Conservation (phyloP, 257 asterid species). For the Verbena officinalis region DNA sequence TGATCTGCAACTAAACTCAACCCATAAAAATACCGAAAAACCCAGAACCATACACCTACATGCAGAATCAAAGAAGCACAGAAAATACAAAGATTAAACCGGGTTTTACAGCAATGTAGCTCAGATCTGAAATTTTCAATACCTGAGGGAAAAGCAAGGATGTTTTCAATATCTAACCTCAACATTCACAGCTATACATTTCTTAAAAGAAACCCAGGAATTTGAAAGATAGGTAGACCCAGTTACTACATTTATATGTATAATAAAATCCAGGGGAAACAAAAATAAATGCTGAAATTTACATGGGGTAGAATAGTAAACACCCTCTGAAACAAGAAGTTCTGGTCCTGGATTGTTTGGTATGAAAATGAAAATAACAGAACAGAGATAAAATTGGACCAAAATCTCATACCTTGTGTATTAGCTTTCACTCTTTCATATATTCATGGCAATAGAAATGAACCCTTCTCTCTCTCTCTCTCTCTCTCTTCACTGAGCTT, state of each 20-base stretch:
- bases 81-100: background rate
- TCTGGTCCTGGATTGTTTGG: slow-evolving; percentile 35
- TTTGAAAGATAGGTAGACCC: slow-evolving; percentile 3
- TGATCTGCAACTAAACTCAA: slow-evolving; percentile 31
- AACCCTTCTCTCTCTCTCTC: slow-evolving; percentile 30
- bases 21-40: slow-evolving; percentile 11
- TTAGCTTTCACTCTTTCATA: slow-evolving; percentile 10
- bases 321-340: no score
- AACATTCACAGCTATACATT: slow-evolving; percentile 7
- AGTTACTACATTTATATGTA: background rate
- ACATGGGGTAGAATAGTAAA: no score
- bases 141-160: slow-evolving; percentile 31
- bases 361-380: slow-evolving; percentile 37
- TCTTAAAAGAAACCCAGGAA: slow-evolving; percentile 5
- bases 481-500: slow-evolving; percentile 2
- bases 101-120: slow-evolving; percentile 29
- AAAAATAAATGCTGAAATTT: slow-evolving; percentile 4
- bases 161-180: background rate
- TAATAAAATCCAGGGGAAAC: background rate
- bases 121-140: slow-evolving; percentile 52
- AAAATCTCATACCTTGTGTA: slow-evolving; percentile 33
- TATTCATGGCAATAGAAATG: slow-evolving; percentile 30
- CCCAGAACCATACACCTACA: slow-evolving; percentile 9
- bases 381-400: background rate
- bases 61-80: slow-evolving; percentile 16